Evolutionary conservation across 1,284 basidiomycete genomes (phyloP).

Genomic region (Tilletia indica): DNA sequence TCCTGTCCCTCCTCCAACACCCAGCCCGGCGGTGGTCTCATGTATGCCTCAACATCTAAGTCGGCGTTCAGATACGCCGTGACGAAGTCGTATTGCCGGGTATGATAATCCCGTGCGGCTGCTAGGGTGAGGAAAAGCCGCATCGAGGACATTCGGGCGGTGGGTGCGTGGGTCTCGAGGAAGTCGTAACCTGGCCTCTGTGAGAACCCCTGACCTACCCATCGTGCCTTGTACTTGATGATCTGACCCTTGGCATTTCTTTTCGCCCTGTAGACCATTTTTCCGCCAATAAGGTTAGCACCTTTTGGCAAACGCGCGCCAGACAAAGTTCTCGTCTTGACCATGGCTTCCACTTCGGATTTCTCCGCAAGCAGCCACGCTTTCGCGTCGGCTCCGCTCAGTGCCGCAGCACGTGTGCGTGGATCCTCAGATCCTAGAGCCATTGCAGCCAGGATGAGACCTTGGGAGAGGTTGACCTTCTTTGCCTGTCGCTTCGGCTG

Average conservation of each 20-base stretch:
- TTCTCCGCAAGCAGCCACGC: no score
- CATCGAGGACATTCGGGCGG: no score
- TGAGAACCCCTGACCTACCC: not conserved
- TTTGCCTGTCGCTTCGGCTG: no score
- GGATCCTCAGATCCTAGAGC: no score
- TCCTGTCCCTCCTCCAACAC: not conserved
- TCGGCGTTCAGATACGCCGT: not conserved
- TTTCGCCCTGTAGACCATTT: not conserved
- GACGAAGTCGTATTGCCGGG: slow-evolving; percentile 6
- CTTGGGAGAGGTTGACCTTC: no score
- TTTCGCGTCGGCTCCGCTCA: no score
- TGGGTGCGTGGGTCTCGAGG: not conserved
- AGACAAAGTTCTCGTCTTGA: no score
- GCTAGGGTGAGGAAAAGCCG: no score
- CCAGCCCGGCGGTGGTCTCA: not conserved
- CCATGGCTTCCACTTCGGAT: no score
- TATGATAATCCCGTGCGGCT: not conserved
- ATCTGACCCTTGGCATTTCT: not conserved
- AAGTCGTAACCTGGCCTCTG: not conserved
- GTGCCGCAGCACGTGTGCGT: no score
- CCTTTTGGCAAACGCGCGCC: not conserved
- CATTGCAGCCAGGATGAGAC: no score
- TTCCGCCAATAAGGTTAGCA: not conserved
- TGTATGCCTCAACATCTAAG: slow-evolving; percentile 3
- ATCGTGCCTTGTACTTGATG: not conserved